A percentile compares a stretch with the other conserved stretches of the same genome.
Conservation (phyloP, 163 green algal genomes). For the Chlorella variabilis region DNA sequence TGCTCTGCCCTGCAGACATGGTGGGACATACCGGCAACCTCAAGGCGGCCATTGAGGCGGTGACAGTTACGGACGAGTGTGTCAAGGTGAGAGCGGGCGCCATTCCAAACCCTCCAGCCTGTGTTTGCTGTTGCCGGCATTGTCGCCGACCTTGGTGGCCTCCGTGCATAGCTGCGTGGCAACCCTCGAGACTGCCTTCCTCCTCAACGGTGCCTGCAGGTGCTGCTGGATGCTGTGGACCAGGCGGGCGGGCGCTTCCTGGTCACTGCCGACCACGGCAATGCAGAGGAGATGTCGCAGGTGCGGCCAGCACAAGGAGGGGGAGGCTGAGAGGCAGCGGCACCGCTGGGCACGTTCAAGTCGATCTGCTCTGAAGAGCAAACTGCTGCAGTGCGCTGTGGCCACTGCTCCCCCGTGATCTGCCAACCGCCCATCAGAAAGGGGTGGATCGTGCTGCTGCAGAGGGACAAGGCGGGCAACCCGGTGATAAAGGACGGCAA, state of each 20-base stretch:
- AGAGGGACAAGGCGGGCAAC: slow-evolving; percentile 55
- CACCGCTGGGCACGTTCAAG: too few relatives aligned
- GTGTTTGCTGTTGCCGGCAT: too few relatives aligned
- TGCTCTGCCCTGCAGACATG: slow-evolving; percentile 88
- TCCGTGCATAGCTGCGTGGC: too few relatives aligned
- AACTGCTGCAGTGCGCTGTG: too few relatives aligned
- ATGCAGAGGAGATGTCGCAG: slow-evolving; percentile 97
- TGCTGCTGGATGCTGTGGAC: slow-evolving; percentile 80
- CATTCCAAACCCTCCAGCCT: not conserved
- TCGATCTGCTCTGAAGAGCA: too few relatives aligned
- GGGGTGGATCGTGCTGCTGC: too few relatives aligned
- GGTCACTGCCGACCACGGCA: slow-evolving; percentile 90
- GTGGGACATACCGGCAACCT: slow-evolving; percentile 94
- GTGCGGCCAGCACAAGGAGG: not conserved
- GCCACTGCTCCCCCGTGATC: too few relatives aligned
- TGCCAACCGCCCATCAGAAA: too few relatives aligned
- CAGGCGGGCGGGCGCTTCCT: slow-evolving; percentile 78
- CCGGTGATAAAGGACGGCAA: slow-evolving; percentile 72
- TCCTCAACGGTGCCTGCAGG: slow-evolving; percentile 27
- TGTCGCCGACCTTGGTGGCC: too few relatives aligned
- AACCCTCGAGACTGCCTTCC: too few relatives aligned
- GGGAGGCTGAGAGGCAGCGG: too few relatives aligned
- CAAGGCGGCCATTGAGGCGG: slow-evolving; percentile 62
- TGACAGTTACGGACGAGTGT: slow-evolving; percentile 79
- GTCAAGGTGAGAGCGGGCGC: slow-evolving; percentile 56